Percentiles rank a stretch among this genome's conserved stretches.
Evolutionary conservation across 2,329 filamentous ascomycete species (phyloP).

Genomic region (Aspergillus sp.): DNA sequence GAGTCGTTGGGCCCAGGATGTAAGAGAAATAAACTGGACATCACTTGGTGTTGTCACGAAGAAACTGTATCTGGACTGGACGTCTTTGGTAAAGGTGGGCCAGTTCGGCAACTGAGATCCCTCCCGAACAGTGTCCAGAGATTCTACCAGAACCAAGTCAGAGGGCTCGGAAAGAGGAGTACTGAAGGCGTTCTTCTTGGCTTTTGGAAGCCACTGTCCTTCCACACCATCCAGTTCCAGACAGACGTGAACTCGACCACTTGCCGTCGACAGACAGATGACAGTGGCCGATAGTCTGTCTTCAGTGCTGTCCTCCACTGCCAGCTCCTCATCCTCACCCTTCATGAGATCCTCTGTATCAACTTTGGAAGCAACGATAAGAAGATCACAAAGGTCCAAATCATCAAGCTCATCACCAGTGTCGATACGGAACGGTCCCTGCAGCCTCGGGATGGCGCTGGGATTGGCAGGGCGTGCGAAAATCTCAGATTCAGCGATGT

Average conservation of each 20-base stretch:
- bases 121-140: slow-evolving; percentile 34
- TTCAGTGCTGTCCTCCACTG: slow-evolving; percentile 37
- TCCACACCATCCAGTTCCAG: slow-evolving; percentile 57
- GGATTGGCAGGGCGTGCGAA: slow-evolving; percentile 49
- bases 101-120: slow-evolving; percentile 26
- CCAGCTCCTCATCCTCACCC: slow-evolving; percentile 44
- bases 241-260: slow-evolving; percentile 52
- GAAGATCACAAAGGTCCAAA: slow-evolving; percentile 55
- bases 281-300: slow-evolving; percentile 51
- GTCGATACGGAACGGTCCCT: slow-evolving; percentile 54
- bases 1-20: slow-evolving; percentile 50
- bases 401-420: slow-evolving; percentile 46
- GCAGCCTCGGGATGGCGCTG: slow-evolving; percentile 52
- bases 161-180: slow-evolving; percentile 36
- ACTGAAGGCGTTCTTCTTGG: slow-evolving; percentile 34
- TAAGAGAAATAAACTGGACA: slow-evolving; percentile 50
- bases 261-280: slow-evolving; percentile 52
- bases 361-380: slow-evolving; percentile 48
- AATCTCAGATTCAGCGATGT: slow-evolving; percentile 43
- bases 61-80: slow-evolving; percentile 51
- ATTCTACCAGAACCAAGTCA: slow-evolving; percentile 40
- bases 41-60: slow-evolving; percentile 51
- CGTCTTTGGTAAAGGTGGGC: slow-evolving; percentile 52
- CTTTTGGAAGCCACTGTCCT: slow-evolving; percentile 55
- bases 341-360: slow-evolving; percentile 48